Percentiles rank a stretch among this genome's conserved stretches.
These are phyloP conservation scores for Psilocybe mexicana DNA, from an alignment of 1,284 basidiomycete genomes.

Conservation along the genomic window DNA sequence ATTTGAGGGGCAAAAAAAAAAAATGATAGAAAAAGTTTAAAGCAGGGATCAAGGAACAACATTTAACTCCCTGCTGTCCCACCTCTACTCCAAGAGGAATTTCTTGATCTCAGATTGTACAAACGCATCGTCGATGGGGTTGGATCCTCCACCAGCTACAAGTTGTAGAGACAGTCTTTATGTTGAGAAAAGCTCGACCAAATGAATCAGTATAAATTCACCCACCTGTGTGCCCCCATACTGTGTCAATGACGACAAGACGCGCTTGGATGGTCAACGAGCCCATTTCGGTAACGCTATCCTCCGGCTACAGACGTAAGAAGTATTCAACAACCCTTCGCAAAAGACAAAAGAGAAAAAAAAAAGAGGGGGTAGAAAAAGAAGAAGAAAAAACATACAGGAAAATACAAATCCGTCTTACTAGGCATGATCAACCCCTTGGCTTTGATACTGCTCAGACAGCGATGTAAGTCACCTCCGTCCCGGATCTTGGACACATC, in stretches of 20 bases:
- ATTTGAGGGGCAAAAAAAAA: too few relatives aligned
- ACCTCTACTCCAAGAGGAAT: constrained; percentile 17
- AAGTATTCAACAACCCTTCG: neutral
- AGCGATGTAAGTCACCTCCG: constrained; percentile 41
- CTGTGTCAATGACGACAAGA: constrained; percentile 21
- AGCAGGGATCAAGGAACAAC: too few relatives aligned
- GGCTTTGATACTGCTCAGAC: constrained; percentile 47
- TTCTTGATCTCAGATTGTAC: constrained; percentile 20
- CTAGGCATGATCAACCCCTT: constrained; percentile 57
- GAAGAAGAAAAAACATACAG: constrained; percentile 35
- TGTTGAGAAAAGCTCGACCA: too few relatives aligned
- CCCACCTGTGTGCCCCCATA: constrained; percentile 23
- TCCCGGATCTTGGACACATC: constrained; percentile 51
- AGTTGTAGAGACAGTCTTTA: too few relatives aligned
- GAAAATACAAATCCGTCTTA: constrained; percentile 62
- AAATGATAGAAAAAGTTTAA: too few relatives aligned
- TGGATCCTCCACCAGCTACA: constrained; percentile 22
- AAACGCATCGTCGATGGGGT: constrained; percentile 16
- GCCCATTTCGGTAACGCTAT: constrained; percentile 50
- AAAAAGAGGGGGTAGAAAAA: neutral
- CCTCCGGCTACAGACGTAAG: constrained; percentile 47
- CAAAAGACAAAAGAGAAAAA: neutral
- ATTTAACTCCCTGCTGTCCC: too few relatives aligned
- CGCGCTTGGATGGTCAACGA: constrained; percentile 31
- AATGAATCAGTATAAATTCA: neutral